Base-by-base conservation (phyloP, 208 protist species). In the Leishmania mexicana region DNA sequence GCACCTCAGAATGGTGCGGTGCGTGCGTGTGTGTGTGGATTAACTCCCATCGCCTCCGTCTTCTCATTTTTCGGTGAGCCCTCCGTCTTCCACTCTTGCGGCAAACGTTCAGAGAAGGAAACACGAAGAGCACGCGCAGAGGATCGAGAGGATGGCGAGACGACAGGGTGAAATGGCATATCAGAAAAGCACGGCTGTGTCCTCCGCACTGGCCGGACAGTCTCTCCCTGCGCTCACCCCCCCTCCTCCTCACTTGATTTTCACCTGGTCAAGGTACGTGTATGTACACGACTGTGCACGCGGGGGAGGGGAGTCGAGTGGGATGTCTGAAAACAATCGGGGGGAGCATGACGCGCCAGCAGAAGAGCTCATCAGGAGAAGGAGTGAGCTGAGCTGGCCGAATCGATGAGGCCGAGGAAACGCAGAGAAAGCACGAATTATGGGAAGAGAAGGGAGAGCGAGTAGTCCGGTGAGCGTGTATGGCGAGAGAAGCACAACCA, bases 371-470 rank as follows among this genome's bases (percentile, higher is more conserved):
- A 72, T 45, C 40, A 10, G 42, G 67, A 49, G 40, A 13, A 28
- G 40, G 28, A 64, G 35, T 72, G 42, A 72, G 24, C 40, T 72
- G 40, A 24, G 40, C 19, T 13, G 42, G n/a, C 8, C 8, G 11
- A 68, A 4, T 15, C 51, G 17, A 54, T 54, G 64, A 24, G 35
- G 60, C 60, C 60, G n/a, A n/a, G 11, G 64, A 19, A 68, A 15
- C 31, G 35, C n/a, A 6, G 15, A 40, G 15, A 31, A 40, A 68
- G 31, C 35, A 40, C 11, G 35, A 65, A 38, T 19, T 7, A 40
- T 1, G 15, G 40, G 7, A 51, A 74, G 17, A 74, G 81, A 65
- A 76, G 21, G 78, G 68, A 77, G 24, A 81, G n/a, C 11, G 42
- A 24, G 65, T 42, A 53, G 53, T 49, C 31, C 0, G 6, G 24